Percentiles rank a stretch among this genome's conserved stretches.
Conservation (phyloP, 352 stramenopile genomes). For the Phytophthora chlamydospora region DNA sequence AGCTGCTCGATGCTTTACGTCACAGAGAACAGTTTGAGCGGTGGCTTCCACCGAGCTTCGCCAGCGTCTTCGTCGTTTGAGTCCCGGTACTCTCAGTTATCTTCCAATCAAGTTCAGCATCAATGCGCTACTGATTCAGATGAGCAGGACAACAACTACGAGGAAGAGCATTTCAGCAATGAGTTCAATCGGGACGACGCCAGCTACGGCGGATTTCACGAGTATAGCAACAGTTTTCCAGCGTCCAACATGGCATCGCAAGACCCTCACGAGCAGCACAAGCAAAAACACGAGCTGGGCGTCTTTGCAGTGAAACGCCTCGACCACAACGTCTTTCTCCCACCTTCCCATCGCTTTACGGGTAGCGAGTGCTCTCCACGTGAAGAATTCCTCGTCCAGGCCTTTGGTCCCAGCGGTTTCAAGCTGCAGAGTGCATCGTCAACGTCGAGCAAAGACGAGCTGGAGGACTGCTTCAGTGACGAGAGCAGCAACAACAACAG, state of each 20-base stretch:
- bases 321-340: constrained; percentile 32
- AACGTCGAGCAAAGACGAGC: constrained; percentile 30
- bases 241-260: constrained; percentile 11
- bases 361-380: constrained; percentile 59
- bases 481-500: constrained; percentile 38
- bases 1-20: constrained; percentile 2
- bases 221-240: constrained; percentile 24
- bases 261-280: constrained; percentile 29
- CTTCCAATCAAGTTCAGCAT: constrained; percentile 25
- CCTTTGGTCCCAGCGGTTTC: constrained; percentile 65
- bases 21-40: constrained; percentile 21
- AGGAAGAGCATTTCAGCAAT: constrained; percentile 24
- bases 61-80: constrained; percentile 26
- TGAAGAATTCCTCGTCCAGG: constrained; percentile 74
- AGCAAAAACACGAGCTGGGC: constrained; percentile 26
- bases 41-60: constrained; percentile 14
- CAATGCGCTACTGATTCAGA: constrained; percentile 16
- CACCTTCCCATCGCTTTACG: constrained; percentile 22
- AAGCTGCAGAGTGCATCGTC: constrained; percentile 45
- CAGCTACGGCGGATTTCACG: constrained; percentile 10
- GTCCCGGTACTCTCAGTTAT: constrained; percentile 14
- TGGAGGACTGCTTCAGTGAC: constrained; percentile 37
- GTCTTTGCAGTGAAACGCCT: constrained; percentile 22
- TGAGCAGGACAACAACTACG: constrained; percentile 33
- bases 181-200: constrained; percentile 11